Evolutionary conservation across 1,284 basidiomycete species (phyloP).

Genomic region (Chalciporus sp.): DNA sequence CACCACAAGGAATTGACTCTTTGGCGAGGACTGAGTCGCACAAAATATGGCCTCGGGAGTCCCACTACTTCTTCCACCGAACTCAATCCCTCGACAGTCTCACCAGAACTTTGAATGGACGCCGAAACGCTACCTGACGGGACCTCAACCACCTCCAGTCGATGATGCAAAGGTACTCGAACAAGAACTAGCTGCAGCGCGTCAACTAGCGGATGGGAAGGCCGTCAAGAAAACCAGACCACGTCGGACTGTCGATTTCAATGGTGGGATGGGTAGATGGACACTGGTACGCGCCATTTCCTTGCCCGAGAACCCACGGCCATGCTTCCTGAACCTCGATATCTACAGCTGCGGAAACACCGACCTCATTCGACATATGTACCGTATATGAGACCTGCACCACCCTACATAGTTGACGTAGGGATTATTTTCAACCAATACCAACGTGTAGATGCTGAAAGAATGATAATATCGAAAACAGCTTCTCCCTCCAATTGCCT

Average conservation of each 20-base stretch:
- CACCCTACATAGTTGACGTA: constrained; percentile 85
- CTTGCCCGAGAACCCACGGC: neutral
- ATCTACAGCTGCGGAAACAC: constrained; percentile 67
- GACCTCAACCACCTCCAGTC: constrained; percentile 71
- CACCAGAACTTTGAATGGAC: constrained; percentile 54
- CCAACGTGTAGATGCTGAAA: constrained; percentile 21
- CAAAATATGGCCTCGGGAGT: constrained; percentile 19
- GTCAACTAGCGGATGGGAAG: constrained; percentile 71
- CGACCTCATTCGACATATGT: constrained; percentile 74
- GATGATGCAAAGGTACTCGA: constrained; percentile 76
- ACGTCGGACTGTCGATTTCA: constrained; percentile 92
- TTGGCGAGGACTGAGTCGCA: neutral
- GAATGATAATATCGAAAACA: constrained; percentile 39
- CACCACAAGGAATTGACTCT: neutral
- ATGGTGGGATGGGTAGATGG: constrained; percentile 86
- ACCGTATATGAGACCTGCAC: constrained; percentile 78
- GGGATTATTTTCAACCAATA: constrained; percentile 31
- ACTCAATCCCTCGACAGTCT: constrained; percentile 36
- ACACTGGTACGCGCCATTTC: constrained; percentile 59
- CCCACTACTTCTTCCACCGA: constrained; percentile 45
- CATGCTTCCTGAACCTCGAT: neutral
- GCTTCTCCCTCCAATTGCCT: constrained; percentile 92
- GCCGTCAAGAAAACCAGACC: constrained; percentile 89
- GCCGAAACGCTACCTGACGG: constrained; percentile 48
- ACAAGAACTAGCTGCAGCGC: constrained; percentile 73